phyloP scores from a whole-genome alignment of 495 filamentous ascomycete species.

The Xylaria castorea region DNA sequence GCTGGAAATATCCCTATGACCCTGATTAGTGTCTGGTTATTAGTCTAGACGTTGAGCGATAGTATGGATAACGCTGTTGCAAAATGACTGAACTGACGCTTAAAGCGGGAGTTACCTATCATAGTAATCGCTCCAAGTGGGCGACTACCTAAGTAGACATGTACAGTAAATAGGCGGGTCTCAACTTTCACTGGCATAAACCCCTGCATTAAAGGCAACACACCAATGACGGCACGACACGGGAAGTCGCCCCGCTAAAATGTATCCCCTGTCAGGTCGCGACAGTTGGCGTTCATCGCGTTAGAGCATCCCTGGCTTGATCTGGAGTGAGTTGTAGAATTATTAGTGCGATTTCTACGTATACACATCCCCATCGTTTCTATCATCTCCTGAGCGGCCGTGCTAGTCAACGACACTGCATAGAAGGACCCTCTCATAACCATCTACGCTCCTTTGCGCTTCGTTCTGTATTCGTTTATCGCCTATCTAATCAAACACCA shows the following conservation, averaged over 20 bases:
- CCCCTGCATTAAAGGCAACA: neutral
- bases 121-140: too few species aligned
- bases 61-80: neutral
- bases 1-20: neutral
- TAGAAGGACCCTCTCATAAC: slow-evolving; percentile 5
- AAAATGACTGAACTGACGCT: neutral
- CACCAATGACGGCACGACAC: slow-evolving; percentile 20
- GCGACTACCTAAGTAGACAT: neutral
- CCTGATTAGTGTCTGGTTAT: neutral
- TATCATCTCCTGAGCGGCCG: slow-evolving; percentile 6
- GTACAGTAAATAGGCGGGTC: neutral
- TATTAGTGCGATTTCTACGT: neutral
- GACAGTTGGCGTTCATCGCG: slow-evolving; percentile 26
- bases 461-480: slow-evolving; percentile 23
- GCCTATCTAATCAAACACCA: slow-evolving; percentile 33
- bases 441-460: slow-evolving; percentile 19
- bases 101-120: neutral
- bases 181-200: neutral
- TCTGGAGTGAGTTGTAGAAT: neutral
- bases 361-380: slow-evolving; percentile 9
- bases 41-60: neutral
- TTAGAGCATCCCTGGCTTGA: slow-evolving; percentile 6
- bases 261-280: slow-evolving; percentile 23
- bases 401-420: slow-evolving; percentile 12
- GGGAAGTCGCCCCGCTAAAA: slow-evolving; percentile 20